Percentiles rank a stretch among this genome's conserved stretches.
phyloP scores from a whole-genome alignment of 73 alveolate species.

The Tetrahymena malaccensis region DNA sequence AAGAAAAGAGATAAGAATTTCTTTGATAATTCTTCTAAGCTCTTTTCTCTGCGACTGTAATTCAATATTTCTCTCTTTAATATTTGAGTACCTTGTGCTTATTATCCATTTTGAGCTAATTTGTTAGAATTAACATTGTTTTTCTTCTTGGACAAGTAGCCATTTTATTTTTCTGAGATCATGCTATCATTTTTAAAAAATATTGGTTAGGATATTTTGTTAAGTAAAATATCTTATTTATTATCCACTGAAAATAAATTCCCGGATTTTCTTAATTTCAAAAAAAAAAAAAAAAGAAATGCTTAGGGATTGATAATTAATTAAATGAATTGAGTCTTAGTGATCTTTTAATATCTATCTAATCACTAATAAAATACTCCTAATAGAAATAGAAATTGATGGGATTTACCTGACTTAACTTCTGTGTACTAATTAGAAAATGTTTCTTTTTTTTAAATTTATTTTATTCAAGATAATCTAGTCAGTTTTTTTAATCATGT shows the following conservation, averaged over 20 bases:
- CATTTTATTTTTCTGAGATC: neutral
- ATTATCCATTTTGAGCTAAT: neutral
- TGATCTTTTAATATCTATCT: neutral
- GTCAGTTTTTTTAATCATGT: neutral
- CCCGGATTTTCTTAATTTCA: neutral
- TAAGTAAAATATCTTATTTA: neutral
- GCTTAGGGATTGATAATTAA: neutral
- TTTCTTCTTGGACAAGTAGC: neutral
- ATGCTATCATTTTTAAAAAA: neutral
- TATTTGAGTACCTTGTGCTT: neutral
- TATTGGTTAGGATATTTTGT: neutral
- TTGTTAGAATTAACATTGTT: neutral
- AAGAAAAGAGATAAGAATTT: constrained; percentile 50
- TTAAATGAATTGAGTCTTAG: neutral
- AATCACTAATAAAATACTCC: neutral
- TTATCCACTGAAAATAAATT: neutral
- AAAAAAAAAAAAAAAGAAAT: neutral
- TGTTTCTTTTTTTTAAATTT: neutral
- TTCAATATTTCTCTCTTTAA: neutral
- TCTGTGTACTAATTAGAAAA: neutral
- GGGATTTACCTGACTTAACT: neutral
- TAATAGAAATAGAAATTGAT: neutral
- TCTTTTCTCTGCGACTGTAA: constrained; percentile 68
- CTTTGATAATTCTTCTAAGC: constrained; percentile 69
- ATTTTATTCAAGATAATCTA: neutral